Evolutionary conservation across 257 asterid genomes (phyloP), one percentile per base, ranked within the genome.

Genomic region (Avicennia marina): DNA sequence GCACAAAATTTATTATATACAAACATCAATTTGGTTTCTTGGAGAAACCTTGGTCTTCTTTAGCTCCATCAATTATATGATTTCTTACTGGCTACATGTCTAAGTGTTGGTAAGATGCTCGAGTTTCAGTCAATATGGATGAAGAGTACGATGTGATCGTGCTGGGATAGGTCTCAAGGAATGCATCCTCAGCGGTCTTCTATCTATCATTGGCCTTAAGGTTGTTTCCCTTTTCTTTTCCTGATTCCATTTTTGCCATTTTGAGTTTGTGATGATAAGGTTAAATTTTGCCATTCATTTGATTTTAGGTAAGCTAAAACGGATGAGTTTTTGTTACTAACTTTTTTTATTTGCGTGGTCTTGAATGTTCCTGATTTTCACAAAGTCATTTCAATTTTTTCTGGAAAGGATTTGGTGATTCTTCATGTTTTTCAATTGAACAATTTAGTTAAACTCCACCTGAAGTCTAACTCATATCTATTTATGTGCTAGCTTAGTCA

Each of bases 181-280:
- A 68, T 80, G 87, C 81, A 80, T 80, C 66, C 87, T 80, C 75
- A 80, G 87, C 71, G 87, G 87, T 56, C 81, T 80, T 55, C 81
- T 80, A 19, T 80, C 87, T 21, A 84, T 80, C 62, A 84, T 74
- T 58, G 87, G 87, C 49, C 84, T 77, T 27, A 80, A 80, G 83
- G 87, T 75, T 58, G 26, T 26, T 19, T 31, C 8, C 4, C 8
- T 41, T 32, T 21, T 21, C 20, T 7, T 3, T 43, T 49, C 48
- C 22, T 10, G 60, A 51, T 24, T 43, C 40, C 0, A 4, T 20
- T 36, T 6, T 13, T 57, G n/a, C n/a, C n/a, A n/a, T n/a, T n/a
- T n/a, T n/a, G n/a, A n/a, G n/a, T n/a, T n/a, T n/a, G n/a, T n/a
- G n/a, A n/a, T n/a, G n/a, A n/a, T n/a, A n/a, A n/a, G n/a, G n/a